phyloP scores from a whole-genome alignment of 345 rosid genomes.

The Populus euphratica region DNA sequence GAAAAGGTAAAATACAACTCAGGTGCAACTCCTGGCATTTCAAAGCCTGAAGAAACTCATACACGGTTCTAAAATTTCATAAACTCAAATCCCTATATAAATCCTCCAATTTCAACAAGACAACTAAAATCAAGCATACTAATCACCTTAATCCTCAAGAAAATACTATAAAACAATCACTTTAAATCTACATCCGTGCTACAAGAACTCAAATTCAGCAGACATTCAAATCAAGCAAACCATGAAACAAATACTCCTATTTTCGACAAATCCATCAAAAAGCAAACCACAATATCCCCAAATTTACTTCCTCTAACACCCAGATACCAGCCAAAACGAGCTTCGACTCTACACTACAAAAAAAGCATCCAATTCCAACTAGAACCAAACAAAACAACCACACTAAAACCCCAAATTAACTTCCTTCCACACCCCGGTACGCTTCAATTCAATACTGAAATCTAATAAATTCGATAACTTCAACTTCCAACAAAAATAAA shows the following conservation, averaged over 20 bases:
- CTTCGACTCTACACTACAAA: background rate
- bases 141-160: background rate
- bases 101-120: background rate
- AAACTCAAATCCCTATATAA: background rate
- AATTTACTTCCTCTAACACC: background rate
- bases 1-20: background rate
- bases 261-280: background rate
- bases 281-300: background rate
- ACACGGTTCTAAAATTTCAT: background rate
- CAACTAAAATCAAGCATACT: background rate
- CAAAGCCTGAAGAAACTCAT: conserved; percentile 4
- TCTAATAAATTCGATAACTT: background rate
- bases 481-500: background rate
- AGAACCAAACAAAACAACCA: background rate
- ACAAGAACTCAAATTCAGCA: background rate
- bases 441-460: background rate
- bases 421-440: background rate
- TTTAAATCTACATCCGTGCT: background rate
- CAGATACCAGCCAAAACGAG: background rate
- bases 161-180: no score
- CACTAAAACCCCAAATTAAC: background rate
- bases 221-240: background rate
- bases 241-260: background rate
- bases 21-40: background rate
- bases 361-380: background rate